Conservation (phyloP, 148 eudicot genomes). For the Cornus kousa region DNA sequence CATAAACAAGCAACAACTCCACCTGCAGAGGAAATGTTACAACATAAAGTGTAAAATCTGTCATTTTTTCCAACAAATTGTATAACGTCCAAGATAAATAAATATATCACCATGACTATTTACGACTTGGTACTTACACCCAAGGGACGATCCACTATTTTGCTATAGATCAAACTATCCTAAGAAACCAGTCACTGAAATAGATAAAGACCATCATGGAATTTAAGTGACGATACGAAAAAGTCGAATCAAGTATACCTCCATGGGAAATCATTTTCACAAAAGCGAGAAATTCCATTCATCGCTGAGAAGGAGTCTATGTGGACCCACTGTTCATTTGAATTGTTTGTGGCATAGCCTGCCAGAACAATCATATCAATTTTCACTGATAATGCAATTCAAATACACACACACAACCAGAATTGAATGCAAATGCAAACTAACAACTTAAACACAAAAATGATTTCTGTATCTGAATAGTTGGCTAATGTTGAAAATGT, state of each 20-base stretch:
- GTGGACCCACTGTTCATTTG: constrained; percentile 63
- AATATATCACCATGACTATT: background rate
- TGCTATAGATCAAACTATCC: background rate
- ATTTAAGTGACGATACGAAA: background rate
- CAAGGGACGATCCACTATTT: background rate
- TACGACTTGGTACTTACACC: background rate
- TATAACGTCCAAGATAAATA: too few relatives aligned
- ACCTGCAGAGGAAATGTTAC: too few relatives aligned
- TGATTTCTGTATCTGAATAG: background rate
- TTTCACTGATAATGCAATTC: background rate
- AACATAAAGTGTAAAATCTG: too few relatives aligned
- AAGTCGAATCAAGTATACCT: constrained; percentile 42
- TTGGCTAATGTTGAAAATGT: too few relatives aligned
- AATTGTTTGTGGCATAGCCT: constrained; percentile 45
- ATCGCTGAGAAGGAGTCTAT: constrained; percentile 91
- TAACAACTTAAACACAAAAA: background rate
- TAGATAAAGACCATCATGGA: background rate
- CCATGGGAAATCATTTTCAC: constrained; percentile 73
- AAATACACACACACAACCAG: background rate
- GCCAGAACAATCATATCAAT: constrained; percentile 20
- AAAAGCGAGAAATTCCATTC: constrained; percentile 87
- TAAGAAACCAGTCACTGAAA: background rate
- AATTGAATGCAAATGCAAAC: background rate
- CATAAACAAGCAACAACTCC: background rate
- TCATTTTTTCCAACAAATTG: background rate